phyloP scores from a whole-genome alignment of 495 filamentous ascomycete species.

The Trichocladium uniseriatum region DNA sequence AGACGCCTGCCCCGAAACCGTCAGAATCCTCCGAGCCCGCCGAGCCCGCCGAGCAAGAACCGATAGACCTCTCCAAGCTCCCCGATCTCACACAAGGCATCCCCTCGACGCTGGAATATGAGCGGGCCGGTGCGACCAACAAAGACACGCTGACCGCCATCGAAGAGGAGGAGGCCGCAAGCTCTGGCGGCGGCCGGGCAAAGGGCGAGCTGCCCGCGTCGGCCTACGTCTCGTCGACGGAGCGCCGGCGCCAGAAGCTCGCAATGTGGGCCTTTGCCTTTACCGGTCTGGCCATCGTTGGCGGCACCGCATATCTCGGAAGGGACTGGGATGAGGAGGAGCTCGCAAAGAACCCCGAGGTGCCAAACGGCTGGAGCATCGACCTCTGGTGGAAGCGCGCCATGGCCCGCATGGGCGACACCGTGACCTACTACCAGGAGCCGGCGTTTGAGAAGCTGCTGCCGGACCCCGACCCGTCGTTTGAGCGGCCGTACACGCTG shows the following conservation, averaged over 20 bases:
- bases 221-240: conserved; percentile 82
- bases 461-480: conserved; percentile 73
- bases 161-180: conserved; percentile 45
- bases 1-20: conserved; percentile 3
- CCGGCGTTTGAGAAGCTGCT: conserved; percentile 90
- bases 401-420: conserved; percentile 59
- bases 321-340: conserved; percentile 73
- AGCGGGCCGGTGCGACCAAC: conserved; percentile 44
- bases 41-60: conserved; percentile 11
- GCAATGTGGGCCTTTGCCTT: conserved; percentile 49
- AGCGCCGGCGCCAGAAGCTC: conserved; percentile 63
- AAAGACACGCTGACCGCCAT: conserved; percentile 45
- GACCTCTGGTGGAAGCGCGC: conserved; percentile 69
- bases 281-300: conserved; percentile 31
- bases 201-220: conserved; percentile 63
- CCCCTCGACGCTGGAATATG: conserved; percentile 76
- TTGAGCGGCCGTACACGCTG: conserved; percentile 83
- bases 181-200: conserved; percentile 36
- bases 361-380: conserved; percentile 52
- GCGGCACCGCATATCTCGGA: conserved; percentile 53
- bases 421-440: conserved; percentile 87
- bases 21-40: conserved; percentile 4
- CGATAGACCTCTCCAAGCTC: conserved; percentile 47
- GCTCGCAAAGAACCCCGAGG: conserved; percentile 57
- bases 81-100: conserved; percentile 88